phyloP scores from a whole-genome alignment of 768 basidiomycete species.

The Leccinum barrowsii region DNA sequence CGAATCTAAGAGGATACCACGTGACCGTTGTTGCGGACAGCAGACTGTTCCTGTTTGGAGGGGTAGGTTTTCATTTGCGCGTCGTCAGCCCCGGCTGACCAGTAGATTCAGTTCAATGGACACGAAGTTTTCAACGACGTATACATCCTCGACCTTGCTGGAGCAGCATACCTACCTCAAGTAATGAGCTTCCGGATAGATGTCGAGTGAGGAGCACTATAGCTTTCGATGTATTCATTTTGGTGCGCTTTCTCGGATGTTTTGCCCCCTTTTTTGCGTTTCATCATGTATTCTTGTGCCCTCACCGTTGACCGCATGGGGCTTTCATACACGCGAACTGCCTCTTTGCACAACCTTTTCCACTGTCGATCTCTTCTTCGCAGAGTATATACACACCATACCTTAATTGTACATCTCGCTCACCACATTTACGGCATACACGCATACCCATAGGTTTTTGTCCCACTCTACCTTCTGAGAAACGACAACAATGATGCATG shows the following conservation, averaged over 20 bases:
- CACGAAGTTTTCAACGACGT: conserved; percentile 82
- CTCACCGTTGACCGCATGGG: conserved; percentile 17
- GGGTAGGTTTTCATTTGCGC: conserved; percentile 33
- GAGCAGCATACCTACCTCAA: conserved; percentile 85
- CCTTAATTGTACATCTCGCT: conserved; percentile 22
- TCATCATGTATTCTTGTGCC: neutral
- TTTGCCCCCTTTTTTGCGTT: neutral
- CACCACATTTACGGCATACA: conserved; percentile 25
- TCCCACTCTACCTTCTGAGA: conserved; percentile 5
- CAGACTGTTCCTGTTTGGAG: conserved; percentile 82
- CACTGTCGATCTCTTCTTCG: conserved; percentile 18
- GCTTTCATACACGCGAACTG: conserved; percentile 1
- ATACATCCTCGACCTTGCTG: conserved; percentile 80
- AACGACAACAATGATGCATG: conserved; percentile 1
- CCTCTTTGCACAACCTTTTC: neutral
- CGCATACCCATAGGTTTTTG: conserved; percentile 21
- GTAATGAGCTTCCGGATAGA: conserved; percentile 75
- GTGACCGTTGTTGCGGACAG: conserved; percentile 78
- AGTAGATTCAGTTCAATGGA: conserved; percentile 59
- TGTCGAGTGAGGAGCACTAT: conserved; percentile 19
- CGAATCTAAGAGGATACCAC: conserved; percentile 81
- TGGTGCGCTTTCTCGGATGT: neutral
- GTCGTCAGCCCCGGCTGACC: neutral
- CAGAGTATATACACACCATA: conserved; percentile 47
- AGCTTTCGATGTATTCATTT: neutral